These are phyloP conservation scores for Leccinum longicurvipes DNA, from an alignment of 768 basidiomycete species.

Conservation along the genomic window DNA sequence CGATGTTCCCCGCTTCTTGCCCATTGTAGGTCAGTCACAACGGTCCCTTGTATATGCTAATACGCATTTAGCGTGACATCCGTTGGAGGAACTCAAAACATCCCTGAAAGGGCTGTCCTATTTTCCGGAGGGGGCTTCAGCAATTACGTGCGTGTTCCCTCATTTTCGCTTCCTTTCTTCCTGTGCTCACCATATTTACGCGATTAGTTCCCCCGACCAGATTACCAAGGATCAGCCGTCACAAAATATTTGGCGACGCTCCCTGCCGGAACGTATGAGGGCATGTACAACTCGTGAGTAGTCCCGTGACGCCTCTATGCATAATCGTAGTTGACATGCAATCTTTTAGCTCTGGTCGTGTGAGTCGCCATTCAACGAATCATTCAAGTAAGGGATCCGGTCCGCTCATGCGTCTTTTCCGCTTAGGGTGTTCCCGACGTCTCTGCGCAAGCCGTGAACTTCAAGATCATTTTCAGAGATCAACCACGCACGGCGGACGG, in stretches of 20 bases:
- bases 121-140: conserved; percentile 80
- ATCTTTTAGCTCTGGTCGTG: conserved; percentile 31
- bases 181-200: not conserved
- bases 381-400: not conserved
- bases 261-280: conserved; percentile 36
- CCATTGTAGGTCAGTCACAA: conserved; percentile 42
- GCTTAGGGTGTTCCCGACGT: conserved; percentile 60
- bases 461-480: conserved; percentile 47
- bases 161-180: not conserved
- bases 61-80: conserved; percentile 53
- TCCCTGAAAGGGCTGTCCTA: conserved; percentile 57
- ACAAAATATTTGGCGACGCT: conserved; percentile 37
- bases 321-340: not conserved
- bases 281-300: conserved; percentile 57
- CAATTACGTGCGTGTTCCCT: conserved; percentile 44
- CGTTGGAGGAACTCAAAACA: conserved; percentile 60
- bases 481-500: conserved; percentile 43
- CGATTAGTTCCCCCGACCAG: conserved; percentile 49
- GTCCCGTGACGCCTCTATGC: not conserved
- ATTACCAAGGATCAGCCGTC: conserved; percentile 50
- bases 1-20: conserved; percentile 60
- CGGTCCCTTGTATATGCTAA: not conserved
- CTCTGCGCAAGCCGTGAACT: conserved; percentile 52
- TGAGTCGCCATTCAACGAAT: conserved; percentile 34
- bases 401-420: not conserved